Evolutionary conservation across 1,284 basidiomycete species (phyloP).

Genomic region (Ganoderma lingzhi): DNA sequence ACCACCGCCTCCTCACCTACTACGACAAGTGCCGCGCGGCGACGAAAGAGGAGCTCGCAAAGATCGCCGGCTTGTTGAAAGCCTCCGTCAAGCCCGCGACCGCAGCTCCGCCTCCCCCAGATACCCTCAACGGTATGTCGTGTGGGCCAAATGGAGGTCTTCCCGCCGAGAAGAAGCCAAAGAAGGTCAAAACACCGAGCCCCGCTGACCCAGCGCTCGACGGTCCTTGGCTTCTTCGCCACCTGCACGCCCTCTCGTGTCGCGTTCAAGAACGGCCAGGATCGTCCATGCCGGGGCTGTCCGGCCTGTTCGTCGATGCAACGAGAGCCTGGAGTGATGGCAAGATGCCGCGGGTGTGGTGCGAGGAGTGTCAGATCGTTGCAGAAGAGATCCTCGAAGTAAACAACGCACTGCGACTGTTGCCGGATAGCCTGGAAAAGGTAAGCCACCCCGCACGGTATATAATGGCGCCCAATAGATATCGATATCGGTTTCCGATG

Average conservation of each 20-base stretch:
- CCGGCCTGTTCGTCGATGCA: not conserved
- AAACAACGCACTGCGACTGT: not conserved
- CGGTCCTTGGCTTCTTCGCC: not conserved
- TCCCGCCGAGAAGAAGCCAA: not conserved
- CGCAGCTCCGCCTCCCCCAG: too few species aligned
- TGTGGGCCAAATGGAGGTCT: not conserved
- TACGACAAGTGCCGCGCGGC: conserved; percentile 12
- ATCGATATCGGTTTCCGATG: not conserved
- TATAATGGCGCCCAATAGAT: not conserved
- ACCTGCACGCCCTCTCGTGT: not conserved
- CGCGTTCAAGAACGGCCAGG: not conserved
- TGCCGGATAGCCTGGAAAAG: not conserved
- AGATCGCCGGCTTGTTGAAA: not conserved
- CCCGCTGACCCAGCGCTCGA: too few species aligned
- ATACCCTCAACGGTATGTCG: too few species aligned
- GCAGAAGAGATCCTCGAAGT: not conserved
- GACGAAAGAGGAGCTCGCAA: not conserved
- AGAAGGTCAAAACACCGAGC: not conserved
- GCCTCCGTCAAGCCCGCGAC: not conserved
- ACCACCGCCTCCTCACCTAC: conserved; percentile 28
- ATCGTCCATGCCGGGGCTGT: not conserved
- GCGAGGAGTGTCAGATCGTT: conserved; percentile 3
- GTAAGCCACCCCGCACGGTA: not conserved
- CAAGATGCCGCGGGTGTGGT: not conserved
- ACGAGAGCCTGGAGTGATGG: not conserved